phyloP scores from a whole-genome alignment of 257 asterid species.

The Solanum ossicruentum region DNA sequence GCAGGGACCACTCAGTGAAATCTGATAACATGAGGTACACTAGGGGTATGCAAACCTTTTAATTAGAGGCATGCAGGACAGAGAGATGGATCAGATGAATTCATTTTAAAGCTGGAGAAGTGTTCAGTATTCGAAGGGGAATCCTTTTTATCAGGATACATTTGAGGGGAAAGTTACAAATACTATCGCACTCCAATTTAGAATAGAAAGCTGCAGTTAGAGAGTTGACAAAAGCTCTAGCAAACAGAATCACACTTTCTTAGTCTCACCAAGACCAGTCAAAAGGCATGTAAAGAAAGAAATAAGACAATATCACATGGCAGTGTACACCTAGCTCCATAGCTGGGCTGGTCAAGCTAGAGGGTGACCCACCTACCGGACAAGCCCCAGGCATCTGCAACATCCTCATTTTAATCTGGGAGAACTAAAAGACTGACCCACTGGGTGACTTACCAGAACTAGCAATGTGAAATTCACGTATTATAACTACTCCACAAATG shows the following conservation, averaged over 20 bases:
- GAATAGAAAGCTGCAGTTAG: neutral
- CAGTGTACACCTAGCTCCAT: neutral
- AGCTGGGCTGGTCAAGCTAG: neutral
- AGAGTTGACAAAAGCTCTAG: neutral
- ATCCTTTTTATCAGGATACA: neutral
- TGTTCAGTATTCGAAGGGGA: neutral
- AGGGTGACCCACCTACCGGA: neutral
- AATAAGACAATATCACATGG: neutral
- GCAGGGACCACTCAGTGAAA: neutral
- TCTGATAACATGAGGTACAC: neutral
- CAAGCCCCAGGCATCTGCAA: neutral
- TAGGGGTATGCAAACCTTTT: neutral
- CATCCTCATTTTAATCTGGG: neutral
- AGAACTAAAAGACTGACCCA: neutral
- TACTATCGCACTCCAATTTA: neutral
- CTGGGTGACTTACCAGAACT: neutral
- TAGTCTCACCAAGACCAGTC: neutral
- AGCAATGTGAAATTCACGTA: neutral
- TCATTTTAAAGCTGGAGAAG: neutral
- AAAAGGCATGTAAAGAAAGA: neutral
- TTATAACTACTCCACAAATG: neutral
- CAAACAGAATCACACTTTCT: neutral
- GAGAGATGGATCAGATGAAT: neutral
- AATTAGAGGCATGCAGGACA: neutral
- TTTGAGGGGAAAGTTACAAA: neutral